These are phyloP conservation scores for Curvularia lunata DNA, from an alignment of 2,329 filamentous ascomycete genomes.

Conservation along the genomic window DNA sequence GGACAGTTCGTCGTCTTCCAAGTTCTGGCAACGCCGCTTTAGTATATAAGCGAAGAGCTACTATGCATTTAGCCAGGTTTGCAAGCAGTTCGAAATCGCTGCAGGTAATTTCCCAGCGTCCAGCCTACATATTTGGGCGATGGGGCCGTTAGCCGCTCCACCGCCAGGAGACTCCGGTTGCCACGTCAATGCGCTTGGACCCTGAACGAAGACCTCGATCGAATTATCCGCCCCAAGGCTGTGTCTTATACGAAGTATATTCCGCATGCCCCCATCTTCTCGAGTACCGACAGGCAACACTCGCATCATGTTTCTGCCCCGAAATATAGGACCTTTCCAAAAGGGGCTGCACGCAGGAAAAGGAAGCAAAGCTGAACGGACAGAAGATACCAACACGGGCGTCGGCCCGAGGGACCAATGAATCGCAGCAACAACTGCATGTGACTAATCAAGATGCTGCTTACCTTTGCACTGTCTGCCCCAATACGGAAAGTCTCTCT, in stretches of 20 bases:
- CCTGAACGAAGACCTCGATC: neutral
- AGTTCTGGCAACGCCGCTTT: neutral
- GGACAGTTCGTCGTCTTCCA: neutral
- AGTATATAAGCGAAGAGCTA: neutral
- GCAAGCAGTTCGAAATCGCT: neutral
- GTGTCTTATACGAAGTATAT: neutral
- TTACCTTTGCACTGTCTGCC: neutral
- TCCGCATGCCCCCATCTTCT: neutral
- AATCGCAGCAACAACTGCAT: neutral
- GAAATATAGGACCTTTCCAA: neutral
- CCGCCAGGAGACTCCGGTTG: neutral
- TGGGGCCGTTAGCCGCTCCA: neutral
- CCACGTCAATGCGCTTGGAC: neutral
- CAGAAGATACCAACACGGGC: neutral
- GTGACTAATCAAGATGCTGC: neutral
- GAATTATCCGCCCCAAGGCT: neutral
- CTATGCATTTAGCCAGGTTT: neutral
- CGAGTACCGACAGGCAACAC: neutral
- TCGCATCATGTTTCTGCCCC: neutral
- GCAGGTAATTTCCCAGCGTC: neutral
- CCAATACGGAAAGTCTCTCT: neutral
- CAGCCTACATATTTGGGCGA: neutral
- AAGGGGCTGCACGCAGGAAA: neutral
- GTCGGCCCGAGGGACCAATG: slow-evolving; percentile 1
- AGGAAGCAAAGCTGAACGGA: neutral